These are phyloP conservation scores for Sporothrix humicola DNA, from an alignment of 2,329 filamentous ascomycete species.

Conservation along the genomic window DNA sequence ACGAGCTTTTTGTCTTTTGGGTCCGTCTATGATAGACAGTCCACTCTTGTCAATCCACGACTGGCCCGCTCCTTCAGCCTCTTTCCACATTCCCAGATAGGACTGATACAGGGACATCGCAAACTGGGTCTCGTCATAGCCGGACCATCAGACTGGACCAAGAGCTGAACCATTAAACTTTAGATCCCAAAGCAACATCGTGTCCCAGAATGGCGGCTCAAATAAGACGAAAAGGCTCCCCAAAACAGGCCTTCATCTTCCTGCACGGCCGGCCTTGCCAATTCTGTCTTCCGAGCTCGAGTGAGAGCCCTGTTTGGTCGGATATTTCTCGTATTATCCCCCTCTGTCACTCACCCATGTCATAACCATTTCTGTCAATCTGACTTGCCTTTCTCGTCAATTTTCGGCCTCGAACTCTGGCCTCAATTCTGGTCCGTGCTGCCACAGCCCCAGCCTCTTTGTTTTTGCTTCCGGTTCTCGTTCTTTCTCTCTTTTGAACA, in stretches of 20 bases:
- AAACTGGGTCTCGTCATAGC: too few species aligned
- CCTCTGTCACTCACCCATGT: too few species aligned
- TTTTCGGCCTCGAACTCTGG: too few species aligned
- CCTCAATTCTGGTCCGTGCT: background rate
- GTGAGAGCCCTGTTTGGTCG: background rate
- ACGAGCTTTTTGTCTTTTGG: constrained; percentile 13
- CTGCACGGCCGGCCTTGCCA: background rate
- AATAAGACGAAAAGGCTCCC: background rate
- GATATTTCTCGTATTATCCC: background rate
- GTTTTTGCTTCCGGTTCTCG: background rate
- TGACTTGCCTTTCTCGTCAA: too few species aligned
- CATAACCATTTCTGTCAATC: too few species aligned
- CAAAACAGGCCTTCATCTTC: background rate
- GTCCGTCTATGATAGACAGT: background rate
- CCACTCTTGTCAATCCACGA: too few species aligned
- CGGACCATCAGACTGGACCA: too few species aligned
- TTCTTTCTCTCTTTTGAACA: background rate
- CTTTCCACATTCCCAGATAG: too few species aligned
- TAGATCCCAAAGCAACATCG: background rate
- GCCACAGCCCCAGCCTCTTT: constrained; percentile 22
- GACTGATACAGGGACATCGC: too few species aligned
- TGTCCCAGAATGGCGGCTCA: constrained; percentile 2
- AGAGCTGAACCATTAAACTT: too few species aligned
- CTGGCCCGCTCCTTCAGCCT: too few species aligned
- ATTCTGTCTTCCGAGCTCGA: background rate